Evolutionary conservation across 2,329 filamentous ascomycete genomes (phyloP), one percentile per base, ranked within the genome.

Genomic region (Epichloe glyceriae): DNA sequence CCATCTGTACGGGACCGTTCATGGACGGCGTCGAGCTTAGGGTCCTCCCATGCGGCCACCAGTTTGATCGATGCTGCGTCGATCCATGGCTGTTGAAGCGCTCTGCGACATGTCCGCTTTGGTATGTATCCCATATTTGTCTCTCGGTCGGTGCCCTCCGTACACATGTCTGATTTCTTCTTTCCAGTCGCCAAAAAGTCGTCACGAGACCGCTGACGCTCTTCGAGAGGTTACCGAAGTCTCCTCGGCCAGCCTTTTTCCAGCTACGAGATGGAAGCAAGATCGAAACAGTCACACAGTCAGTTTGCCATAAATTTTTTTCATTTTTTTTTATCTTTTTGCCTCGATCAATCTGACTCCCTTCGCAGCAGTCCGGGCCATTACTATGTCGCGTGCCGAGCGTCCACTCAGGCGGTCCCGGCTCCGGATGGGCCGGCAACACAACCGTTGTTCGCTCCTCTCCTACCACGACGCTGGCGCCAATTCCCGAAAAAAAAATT

Each of bases 61-160:
- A 35, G 20, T 50, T 50, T 22, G 47, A 52, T 26, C 37, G 34
- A 30, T 12, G 20, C 34, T 52, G 51, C 44, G 30, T 50, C 39
- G 51, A 52, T 14, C 47, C 51, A 15, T 50, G 51, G 51, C 34
- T 50, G 2, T 26, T 44, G 20, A 44, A 22, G 20, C 47, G 34
- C 26, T 46, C 51, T 19, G 43, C 47, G 4, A 50, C 51, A 14
- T 52, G 51, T 44, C 51, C 51, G 5, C 39, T 52, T 1, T 52
- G 47, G 51, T 52, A 35, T 33, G 47, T 11, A 37, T 7, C 11
- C 30, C 30, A 10, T 30, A 8, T 30, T 30, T 30, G 30, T 30
- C 8, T 1, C 30, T 30, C 30, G 30, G 30, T 10, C 8, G 30
- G 8, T 11, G 30, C 3, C 30, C 30, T 30, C 30, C 30, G 30